Percentiles rank a stretch among this genome's conserved stretches.
phyloP scores from a whole-genome alignment of 2,329 filamentous ascomycete genomes.

The Hirsutella thompsonii region DNA sequence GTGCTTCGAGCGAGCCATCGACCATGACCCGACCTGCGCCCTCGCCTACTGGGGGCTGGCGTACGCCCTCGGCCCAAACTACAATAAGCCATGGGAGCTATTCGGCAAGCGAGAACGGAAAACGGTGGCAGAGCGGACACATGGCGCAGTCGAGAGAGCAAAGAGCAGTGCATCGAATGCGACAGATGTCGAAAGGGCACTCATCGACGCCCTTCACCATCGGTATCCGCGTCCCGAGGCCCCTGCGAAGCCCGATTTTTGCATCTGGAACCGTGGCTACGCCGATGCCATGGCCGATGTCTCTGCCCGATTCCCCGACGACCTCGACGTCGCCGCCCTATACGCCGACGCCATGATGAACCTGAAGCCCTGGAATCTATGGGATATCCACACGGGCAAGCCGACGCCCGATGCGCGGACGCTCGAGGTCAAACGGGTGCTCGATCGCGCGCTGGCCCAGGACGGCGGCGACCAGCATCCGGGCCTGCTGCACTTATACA shows the following conservation, averaged over 20 bases:
- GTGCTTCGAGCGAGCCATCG: constrained; percentile 51
- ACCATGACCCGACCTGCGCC: constrained; percentile 37
- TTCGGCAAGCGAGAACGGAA: constrained; percentile 51
- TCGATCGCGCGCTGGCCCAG: constrained; percentile 34
- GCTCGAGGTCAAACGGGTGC: constrained; percentile 17
- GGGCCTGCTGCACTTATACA: constrained; percentile 62
- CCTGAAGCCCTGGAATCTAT: constrained; percentile 31
- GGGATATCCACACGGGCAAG: constrained; percentile 22
- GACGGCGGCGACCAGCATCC: constrained; percentile 38
- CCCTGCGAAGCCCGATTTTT: constrained; percentile 31
- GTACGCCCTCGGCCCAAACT: constrained; percentile 62
- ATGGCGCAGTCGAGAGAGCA: constrained; percentile 17
- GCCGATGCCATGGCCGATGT: constrained; percentile 26
- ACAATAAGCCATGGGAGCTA: constrained; percentile 63
- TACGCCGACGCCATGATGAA: constrained; percentile 34
- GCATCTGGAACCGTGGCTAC: constrained; percentile 21
- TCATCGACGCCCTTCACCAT: constrained; percentile 48
- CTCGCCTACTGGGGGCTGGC: constrained; percentile 61
- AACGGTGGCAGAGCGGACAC: constrained; percentile 26
- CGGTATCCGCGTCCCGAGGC: constrained; percentile 43
- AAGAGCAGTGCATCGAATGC: constrained; percentile 6
- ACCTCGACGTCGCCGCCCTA: constrained; percentile 23
- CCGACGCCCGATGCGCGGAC: constrained; percentile 18
- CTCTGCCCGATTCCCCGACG: constrained; percentile 21
- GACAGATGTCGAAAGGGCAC: constrained; percentile 38